These are phyloP conservation scores for Ophiostoma tasmaniense DNA, from an alignment of 2,329 filamentous ascomycete species.

Conservation along the genomic window DNA sequence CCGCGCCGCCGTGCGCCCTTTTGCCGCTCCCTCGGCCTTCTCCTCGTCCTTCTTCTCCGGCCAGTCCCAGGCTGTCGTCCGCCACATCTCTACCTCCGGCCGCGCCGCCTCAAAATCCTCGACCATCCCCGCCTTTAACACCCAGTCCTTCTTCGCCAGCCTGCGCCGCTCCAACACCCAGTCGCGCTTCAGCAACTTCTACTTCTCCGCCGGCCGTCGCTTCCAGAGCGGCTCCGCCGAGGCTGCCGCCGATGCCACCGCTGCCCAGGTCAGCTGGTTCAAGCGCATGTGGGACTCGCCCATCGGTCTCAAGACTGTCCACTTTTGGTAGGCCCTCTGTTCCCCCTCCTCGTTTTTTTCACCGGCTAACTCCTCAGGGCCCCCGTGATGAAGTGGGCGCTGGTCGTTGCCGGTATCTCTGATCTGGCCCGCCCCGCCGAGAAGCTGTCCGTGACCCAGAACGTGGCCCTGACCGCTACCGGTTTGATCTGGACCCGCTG, in stretches of 20 bases:
- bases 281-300: slow-evolving; percentile 78
- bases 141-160: slow-evolving; percentile 26
- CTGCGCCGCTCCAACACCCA: slow-evolving; percentile 39
- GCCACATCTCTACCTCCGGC: slow-evolving; percentile 16
- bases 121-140: slow-evolving; percentile 24
- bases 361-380: slow-evolving; percentile 48
- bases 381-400: slow-evolving; percentile 92
- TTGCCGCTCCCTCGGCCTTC: slow-evolving; percentile 41
- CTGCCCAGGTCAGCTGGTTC: slow-evolving; percentile 48
- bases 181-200: slow-evolving; percentile 25
- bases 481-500: slow-evolving; percentile 97
- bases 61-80: slow-evolving; percentile 8
- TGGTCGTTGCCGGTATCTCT: slow-evolving; percentile 85
- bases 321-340: slow-evolving; percentile 67
- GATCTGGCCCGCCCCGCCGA: slow-evolving; percentile 88
- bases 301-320: slow-evolving; percentile 81
- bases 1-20: slow-evolving; percentile 45
- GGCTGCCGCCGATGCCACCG: slow-evolving; percentile 34
- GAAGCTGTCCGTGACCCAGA: slow-evolving; percentile 88
- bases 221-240: slow-evolving; percentile 41
- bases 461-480: slow-evolving; percentile 79
- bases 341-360: no score
- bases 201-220: slow-evolving; percentile 45
- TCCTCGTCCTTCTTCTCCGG: slow-evolving; percentile 32
- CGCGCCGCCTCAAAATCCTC: slow-evolving; percentile 25